Evolutionary conservation across 2,329 filamentous ascomycete genomes (phyloP), one percentile per base, ranked within the genome.

Genomic region (Aspergillus alliaceus): DNA sequence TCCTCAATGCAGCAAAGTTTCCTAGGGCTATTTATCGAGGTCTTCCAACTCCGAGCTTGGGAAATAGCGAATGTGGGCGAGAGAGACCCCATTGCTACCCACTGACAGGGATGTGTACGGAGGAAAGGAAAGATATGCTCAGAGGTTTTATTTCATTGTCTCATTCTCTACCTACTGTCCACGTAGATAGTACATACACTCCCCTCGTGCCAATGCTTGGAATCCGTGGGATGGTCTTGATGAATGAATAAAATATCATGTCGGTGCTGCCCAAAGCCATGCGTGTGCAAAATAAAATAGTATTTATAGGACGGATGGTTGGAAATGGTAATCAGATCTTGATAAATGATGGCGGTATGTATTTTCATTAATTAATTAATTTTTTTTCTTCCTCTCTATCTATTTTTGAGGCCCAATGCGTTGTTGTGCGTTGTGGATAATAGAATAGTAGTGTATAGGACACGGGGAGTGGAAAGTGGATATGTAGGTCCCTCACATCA

Each of bases 401-500:
- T 22, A 11, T 48, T 48, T 48, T 48, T 12, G 27, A 12, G 25
- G 44, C 44, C 44, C n/a, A 48, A 48, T 48, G 44, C 44, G 44
- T 44, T 42, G 39, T 46, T 47, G 44, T 34, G 44, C 32, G 14
- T 20, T 48, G 44, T 48, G 44, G 18, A 48, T 31, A 48, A 48
- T 32, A 14, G 25, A 44, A 14, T 44, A 44, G 24, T 27, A 18
- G 27, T 29, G 27, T 29, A 29, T 29, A 29, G 27, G 5, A 29
- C 20, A 20, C 18, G 15, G 6, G n/a, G 29, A 22, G 44, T 32
- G 44, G 9, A 53, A 27, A 47, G 51, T 44, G 39, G 51, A 27
- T 53, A 53, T 32, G 39, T 27, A 47, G 29, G 53, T 59, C 57
- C 57, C 57, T 59, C 57, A 54, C 57, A 57, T 57, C 24, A 22